A percentile compares a stretch with the other conserved stretches of the same genome.
These are phyloP conservation scores for Dioscorea dumetorum DNA, from an alignment of 106 monocot species.

Conservation along the genomic window DNA sequence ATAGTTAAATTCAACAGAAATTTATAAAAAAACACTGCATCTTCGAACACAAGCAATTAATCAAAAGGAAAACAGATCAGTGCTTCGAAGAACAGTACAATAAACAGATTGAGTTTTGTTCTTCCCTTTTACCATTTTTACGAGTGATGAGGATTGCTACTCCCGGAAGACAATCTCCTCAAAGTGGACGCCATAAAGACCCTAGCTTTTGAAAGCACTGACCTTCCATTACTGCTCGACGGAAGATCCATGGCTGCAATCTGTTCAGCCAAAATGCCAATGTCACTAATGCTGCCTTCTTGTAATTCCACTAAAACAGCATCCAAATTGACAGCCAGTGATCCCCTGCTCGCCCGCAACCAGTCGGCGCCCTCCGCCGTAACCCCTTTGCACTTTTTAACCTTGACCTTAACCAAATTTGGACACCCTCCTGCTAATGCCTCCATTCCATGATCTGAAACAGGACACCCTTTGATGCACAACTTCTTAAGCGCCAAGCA, in stretches of 20 bases:
- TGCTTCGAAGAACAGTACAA: background rate
- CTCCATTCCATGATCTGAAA: constrained; percentile 66
- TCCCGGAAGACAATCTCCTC: constrained; percentile 21
- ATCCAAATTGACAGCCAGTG: constrained; percentile 66
- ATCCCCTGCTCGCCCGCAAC: constrained; percentile 41
- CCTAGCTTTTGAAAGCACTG: constrained; percentile 36
- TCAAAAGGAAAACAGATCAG: background rate
- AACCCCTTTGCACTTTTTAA: constrained; percentile 72
- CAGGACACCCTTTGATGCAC: constrained; percentile 73
- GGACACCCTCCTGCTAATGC: constrained; percentile 74
- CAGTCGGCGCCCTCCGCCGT: constrained; percentile 59
- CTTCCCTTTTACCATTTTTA: constrained; percentile 4
- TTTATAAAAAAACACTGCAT: background rate
- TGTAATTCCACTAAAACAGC: constrained; percentile 18
- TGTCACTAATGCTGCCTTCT: constrained; percentile 44
- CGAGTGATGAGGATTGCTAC: constrained; percentile 5
- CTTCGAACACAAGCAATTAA: background rate
- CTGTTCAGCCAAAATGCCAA: constrained; percentile 42
- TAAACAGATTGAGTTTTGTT: background rate
- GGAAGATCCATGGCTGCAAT: constrained; percentile 26
- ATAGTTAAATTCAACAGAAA: background rate
- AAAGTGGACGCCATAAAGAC: constrained; percentile 34
- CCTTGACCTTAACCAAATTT: constrained; percentile 73
- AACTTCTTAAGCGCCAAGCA: constrained; percentile 72
- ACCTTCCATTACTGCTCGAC: constrained; percentile 30